Evolutionary conservation across 148 eudicot genomes (phyloP), one percentile per base, ranked within the genome.

Genomic region (Vaccinium macrocarpon): DNA sequence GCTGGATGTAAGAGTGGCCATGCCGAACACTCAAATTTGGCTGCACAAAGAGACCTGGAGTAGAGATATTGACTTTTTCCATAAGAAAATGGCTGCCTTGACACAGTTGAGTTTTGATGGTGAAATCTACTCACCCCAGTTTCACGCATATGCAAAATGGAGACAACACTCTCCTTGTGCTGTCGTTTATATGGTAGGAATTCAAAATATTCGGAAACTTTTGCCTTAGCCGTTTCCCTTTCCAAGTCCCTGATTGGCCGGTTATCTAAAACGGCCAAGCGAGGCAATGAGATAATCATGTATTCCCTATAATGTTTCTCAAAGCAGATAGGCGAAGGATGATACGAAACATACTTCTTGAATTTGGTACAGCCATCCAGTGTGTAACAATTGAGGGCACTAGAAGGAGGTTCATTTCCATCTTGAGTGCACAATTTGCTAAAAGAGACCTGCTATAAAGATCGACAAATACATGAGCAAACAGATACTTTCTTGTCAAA

Each of bases 301-400:
- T 83, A 90, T 23, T 87, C 93, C 83, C 97, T 90, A 23, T 92
- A 92, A 81, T 90, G 78, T 81, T 90, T 93, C 83, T 91, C 90
- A 80, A 88, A 93, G 90, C 94, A 92, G 83, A 93, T 76, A 38
- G 92, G 92, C 8, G 94, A 91, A 84, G 92, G 93, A 88, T 92
- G 93, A 83, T 87, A 87, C 73, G 94, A 90, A 59, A 85, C 82
- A 79, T 90, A 92, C 87, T 88, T 89, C 64, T 84, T 87, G 15
- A 84, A 85, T 74, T 72, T 78, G 61, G 78, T 48, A 61, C 62
- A 57, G 29, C 84, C 53, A 78, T 73, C 77, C 6, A 27, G 73
- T 29, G 51, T 80, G 70, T 66, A 61, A 80, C 82, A 83, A 51
- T 70, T 82, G 76, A 84, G 51, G 53, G 81, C 80, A 53, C 78